A percentile compares a stretch with the other conserved stretches of the same genome.
Conservation (phyloP, 1,139 yeast genomes). For the Candida frijolesensis region DNA sequence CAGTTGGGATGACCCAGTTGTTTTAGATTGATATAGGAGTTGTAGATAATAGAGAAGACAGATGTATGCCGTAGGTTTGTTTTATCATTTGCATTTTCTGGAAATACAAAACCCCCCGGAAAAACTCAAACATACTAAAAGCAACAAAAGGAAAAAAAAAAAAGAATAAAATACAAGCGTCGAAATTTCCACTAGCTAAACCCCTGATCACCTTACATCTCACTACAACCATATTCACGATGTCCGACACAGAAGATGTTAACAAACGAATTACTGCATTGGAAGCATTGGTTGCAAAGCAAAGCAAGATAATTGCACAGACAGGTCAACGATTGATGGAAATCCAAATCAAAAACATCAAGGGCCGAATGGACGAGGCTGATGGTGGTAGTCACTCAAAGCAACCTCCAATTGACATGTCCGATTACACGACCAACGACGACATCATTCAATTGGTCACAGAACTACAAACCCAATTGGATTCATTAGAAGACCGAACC, state of each 20-base stretch:
- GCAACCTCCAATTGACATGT: constrained; percentile 40
- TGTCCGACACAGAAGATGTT: not conserved
- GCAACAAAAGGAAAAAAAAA: too few relatives aligned
- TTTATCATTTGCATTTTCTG: too few relatives aligned
- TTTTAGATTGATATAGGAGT: constrained; percentile 1
- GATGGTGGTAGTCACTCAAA: constrained; percentile 20
- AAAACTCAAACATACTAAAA: too few relatives aligned
- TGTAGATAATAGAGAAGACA: not conserved
- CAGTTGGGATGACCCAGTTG: constrained; percentile 15
- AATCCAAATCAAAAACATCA: constrained; percentile 59
- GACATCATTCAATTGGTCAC: constrained; percentile 85
- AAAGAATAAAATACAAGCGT: too few relatives aligned
- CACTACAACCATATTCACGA: not conserved
- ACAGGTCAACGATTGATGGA: constrained; percentile 80
- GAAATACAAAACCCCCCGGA: too few relatives aligned
- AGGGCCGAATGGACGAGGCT: constrained; percentile 36
- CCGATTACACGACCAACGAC: constrained; percentile 74
- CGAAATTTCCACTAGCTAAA: too few relatives aligned
- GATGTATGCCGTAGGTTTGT: too few relatives aligned
- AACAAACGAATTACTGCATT: constrained; percentile 32
- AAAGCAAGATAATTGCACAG: constrained; percentile 43
- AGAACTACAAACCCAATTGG: constrained; percentile 86
- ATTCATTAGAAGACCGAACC: constrained; percentile 65
- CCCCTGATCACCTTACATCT: too few relatives aligned
- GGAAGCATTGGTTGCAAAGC: constrained; percentile 50